phyloP scores from a whole-genome alignment of 495 filamentous ascomycete species.

The Penicillium daleae region DNA sequence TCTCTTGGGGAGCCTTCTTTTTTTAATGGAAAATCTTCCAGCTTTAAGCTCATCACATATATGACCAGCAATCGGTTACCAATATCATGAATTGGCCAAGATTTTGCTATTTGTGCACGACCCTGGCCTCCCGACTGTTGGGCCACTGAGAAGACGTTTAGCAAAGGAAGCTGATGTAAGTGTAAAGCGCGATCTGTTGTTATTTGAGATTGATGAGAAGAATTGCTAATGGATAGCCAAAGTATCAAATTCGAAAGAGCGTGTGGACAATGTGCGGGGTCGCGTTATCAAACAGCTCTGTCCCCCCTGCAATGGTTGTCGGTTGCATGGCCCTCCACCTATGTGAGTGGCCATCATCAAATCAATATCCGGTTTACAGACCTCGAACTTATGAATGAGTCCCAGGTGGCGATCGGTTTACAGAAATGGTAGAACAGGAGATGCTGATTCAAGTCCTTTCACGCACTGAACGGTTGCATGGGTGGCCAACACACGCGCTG shows the following conservation, averaged over 20 bases:
- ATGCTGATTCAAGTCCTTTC: slow-evolving; percentile 28
- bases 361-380: neutral
- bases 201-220: neutral
- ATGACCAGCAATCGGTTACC: slow-evolving; percentile 28
- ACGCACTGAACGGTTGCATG: slow-evolving; percentile 24
- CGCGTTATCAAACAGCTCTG: slow-evolving; percentile 29
- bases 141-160: slow-evolving; percentile 24
- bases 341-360: slow-evolving; percentile 17
- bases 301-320: slow-evolving; percentile 31
- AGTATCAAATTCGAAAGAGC: slow-evolving; percentile 29
- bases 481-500: slow-evolving; percentile 32
- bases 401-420: slow-evolving; percentile 32
- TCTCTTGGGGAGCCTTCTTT: neutral
- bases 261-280: slow-evolving; percentile 33
- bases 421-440: slow-evolving; percentile 30
- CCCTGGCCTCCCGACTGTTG: slow-evolving; percentile 26
- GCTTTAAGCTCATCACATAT: neutral
- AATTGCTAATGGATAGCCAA: neutral
- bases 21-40: neutral
- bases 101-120: slow-evolving; percentile 29
- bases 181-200: neutral
- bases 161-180: slow-evolving; percentile 28
- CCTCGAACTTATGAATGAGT: neutral
- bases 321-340: slow-evolving; percentile 33
- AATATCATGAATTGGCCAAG: slow-evolving; percentile 26